Percentiles rank a stretch among this genome's conserved stretches.
Conservation (phyloP, 129 eudicot genomes). For the Apium graveolens region DNA sequence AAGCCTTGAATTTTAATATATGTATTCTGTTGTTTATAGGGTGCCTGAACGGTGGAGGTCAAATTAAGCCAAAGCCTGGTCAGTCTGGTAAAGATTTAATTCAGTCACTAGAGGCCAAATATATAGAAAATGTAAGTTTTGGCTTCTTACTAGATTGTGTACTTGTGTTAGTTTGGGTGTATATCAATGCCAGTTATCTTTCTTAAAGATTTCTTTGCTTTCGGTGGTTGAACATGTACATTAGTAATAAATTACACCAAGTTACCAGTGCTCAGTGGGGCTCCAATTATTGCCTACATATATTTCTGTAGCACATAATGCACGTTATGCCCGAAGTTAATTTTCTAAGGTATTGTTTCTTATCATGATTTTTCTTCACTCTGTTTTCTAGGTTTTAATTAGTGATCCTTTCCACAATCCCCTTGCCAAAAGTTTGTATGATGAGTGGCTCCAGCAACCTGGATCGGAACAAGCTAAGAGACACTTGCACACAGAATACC, state of each 20-base stretch:
- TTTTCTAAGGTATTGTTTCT: neutral
- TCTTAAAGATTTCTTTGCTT: neutral
- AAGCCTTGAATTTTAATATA: neutral
- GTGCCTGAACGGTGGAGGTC: slow-evolving; percentile 98
- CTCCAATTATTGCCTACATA: neutral
- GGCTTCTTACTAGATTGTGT: neutral
- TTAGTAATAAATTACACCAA: neutral
- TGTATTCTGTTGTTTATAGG: slow-evolving; percentile 30
- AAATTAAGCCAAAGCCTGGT: slow-evolving; percentile 74
- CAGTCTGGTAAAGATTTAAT: slow-evolving; percentile 85
- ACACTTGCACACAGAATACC: slow-evolving; percentile 69
- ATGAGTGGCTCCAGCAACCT: slow-evolving; percentile 75
- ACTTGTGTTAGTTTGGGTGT: neutral
- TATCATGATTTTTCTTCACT: neutral
- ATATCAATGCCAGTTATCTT: neutral
- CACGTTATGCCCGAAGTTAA: neutral
- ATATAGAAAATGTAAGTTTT: slow-evolving; percentile 63
- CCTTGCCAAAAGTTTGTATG: slow-evolving; percentile 42
- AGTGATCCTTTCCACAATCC: slow-evolving; percentile 71
- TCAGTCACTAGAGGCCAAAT: slow-evolving; percentile 54
- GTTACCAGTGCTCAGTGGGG: neutral
- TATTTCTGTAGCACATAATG: neutral
- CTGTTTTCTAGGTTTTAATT: slow-evolving; percentile 35
- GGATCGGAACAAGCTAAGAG: slow-evolving; percentile 80
- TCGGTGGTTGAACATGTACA: neutral